Base-by-base conservation (phyloP, 305 asterid species). In the Ilex paraguariensis region DNA sequence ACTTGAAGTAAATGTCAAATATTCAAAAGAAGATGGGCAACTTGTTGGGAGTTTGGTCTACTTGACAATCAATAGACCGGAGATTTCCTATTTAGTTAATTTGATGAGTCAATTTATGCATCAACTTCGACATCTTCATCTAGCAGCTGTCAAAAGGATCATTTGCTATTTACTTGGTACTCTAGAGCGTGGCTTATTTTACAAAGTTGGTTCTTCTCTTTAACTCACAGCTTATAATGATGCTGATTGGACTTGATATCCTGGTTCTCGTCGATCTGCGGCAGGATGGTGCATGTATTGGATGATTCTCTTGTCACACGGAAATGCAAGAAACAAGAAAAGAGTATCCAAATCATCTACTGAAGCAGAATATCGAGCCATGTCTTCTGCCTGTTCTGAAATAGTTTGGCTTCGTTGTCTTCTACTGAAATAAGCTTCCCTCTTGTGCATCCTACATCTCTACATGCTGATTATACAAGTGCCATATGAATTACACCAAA, bases 291-390 rank as follows among this genome's bases (percentile, higher is more conserved):
- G 10, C 2, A 57, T 65, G 49, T 45, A 30, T 28, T 56, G 2
- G 4, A 12, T 13, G 2, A 28, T 8, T 31, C 21, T 33, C 42
- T 57, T 31, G 50, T 15, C 7, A 57, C 57, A 14, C 28, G 12
- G 7, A 31, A 57, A 30, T 57, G 14, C 16, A 49, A 57, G 30
- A 45, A 11, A 6, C 12, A 65, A 50, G 7, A 52, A n/a, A 52
- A 8, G 28, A 14, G 12, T 14, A 21, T 52, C 56, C n/a, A n/a
- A 17, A 7, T 58, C 50, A 15, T 57, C 57, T 31, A 52, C 12
- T 5, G 30, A 60, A 33, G 56, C 13, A 14, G 31, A 67, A 53
- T 60, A 60, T 48, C n/a, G 66, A 59, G 54, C 56, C 39, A 60
- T 60, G 13, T 3, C 3, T 6, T 13, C 1, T 0, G 56, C n/a